These are phyloP conservation scores for Cantharellus anzutake DNA, from an alignment of 768 basidiomycete species.

Conservation along the genomic window DNA sequence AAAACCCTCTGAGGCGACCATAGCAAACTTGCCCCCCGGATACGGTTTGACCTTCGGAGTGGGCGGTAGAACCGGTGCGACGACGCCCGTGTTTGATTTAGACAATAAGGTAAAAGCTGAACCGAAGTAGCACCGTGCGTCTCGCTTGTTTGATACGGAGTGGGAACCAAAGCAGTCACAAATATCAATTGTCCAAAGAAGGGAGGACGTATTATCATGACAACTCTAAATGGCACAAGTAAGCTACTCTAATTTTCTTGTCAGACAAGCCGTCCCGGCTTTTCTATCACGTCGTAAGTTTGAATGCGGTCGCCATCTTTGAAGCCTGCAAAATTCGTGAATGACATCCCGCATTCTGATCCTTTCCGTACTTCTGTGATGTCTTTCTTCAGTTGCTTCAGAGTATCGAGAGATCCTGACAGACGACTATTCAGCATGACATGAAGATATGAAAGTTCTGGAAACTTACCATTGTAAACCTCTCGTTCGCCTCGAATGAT, in stretches of 20 bases:
- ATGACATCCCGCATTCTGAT: slow-evolving; percentile 72
- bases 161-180: neutral
- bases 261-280: slow-evolving; percentile 34
- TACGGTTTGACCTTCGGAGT: slow-evolving; percentile 84
- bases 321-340: slow-evolving; percentile 53
- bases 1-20: slow-evolving; percentile 38
- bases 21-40: slow-evolving; percentile 25
- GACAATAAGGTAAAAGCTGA: slow-evolving; percentile 24
- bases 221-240: too few species aligned
- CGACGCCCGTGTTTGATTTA: slow-evolving; percentile 58
- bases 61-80: slow-evolving; percentile 75
- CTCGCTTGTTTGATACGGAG: too few species aligned
- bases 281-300: slow-evolving; percentile 54
- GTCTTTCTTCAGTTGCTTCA: slow-evolving; percentile 79
- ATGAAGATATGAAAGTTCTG: neutral
- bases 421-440: neutral
- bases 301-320: slow-evolving; percentile 68
- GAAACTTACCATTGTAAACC: slow-evolving; percentile 32
- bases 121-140: neutral
- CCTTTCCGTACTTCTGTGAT: slow-evolving; percentile 76
- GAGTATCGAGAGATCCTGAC: slow-evolving; percentile 57
- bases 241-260: too few species aligned
- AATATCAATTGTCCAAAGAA: neutral
- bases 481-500: slow-evolving; percentile 48
- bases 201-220: too few species aligned